phyloP scores from a whole-genome alignment of 1,284 basidiomycete species.

The Ustilago nuda region DNA sequence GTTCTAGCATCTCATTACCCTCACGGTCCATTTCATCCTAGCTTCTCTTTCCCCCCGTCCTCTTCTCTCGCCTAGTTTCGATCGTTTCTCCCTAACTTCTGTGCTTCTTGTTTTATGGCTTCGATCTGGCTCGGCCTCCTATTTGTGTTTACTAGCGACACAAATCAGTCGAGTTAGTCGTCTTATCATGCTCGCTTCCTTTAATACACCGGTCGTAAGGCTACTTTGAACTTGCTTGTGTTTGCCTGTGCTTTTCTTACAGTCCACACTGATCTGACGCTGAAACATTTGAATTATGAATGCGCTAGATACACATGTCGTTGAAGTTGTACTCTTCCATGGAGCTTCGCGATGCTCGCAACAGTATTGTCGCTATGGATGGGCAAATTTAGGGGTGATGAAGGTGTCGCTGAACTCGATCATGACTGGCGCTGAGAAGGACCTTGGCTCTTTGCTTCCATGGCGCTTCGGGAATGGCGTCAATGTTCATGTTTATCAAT shows the following conservation, averaged over 20 bases:
- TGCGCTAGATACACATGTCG: no score
- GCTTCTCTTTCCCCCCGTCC: conserved; percentile 13
- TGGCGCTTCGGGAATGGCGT: no score
- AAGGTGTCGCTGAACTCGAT: no score
- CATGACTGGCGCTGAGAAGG: no score
- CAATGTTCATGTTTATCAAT: no score
- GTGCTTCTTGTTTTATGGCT: conserved; percentile 23
- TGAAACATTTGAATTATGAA: no score
- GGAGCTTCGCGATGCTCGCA: no score
- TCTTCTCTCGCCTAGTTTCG: conserved; percentile 2
- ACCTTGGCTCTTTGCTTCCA: no score
- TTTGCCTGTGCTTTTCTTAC: neutral
- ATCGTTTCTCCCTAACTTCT: conserved; percentile 9
- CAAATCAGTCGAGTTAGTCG: conserved; percentile 21
- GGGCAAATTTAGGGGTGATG: no score
- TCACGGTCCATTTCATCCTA: conserved; percentile 13
- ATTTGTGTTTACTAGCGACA: neutral
- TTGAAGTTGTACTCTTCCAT: no score
- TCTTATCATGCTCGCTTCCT: conserved; percentile 25
- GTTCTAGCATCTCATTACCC: conserved; percentile 13
- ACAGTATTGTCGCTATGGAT: no score
- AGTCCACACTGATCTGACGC: no score
- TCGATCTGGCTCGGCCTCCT: conserved; percentile 25
- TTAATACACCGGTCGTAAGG: conserved; percentile 48
- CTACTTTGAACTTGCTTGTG: conserved; percentile 1